Percentiles rank a stretch among this genome's conserved stretches.
These are phyloP conservation scores for Mangifera indica DNA, from an alignment of 345 rosid genomes.

Conservation along the genomic window DNA sequence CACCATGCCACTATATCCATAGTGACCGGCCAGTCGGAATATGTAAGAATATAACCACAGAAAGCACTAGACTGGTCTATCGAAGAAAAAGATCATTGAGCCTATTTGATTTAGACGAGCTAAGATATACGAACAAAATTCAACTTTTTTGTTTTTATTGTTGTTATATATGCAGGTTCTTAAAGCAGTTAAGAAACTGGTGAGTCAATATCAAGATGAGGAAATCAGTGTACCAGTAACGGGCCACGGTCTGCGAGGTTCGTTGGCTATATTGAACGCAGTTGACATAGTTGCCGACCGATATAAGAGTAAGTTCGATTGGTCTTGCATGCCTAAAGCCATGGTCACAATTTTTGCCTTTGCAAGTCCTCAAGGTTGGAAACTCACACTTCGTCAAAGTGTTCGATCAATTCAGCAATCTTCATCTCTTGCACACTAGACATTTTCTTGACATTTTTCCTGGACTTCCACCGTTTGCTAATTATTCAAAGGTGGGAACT, in stretches of 20 bases:
- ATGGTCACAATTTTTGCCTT: no score
- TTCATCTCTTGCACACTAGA: constrained; percentile 31
- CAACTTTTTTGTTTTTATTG: no score
- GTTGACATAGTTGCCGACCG: constrained; percentile 33
- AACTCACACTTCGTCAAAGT: constrained; percentile 7
- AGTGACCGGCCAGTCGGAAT: neutral
- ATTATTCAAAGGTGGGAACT: constrained; percentile 30
- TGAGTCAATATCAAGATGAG: constrained; percentile 42
- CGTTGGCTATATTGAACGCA: constrained; percentile 48
- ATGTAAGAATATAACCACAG: constrained; percentile 30
- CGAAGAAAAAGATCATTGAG: no score
- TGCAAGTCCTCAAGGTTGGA: no score
- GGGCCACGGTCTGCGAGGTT: constrained; percentile 59
- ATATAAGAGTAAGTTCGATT: no score
- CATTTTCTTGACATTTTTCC: constrained; percentile 35
- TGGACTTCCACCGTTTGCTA: constrained; percentile 17
- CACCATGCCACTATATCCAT: no score
- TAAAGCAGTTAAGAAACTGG: constrained; percentile 42
- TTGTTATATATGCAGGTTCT: no score
- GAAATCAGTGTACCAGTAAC: constrained; percentile 52
- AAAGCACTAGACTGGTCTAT: no score
- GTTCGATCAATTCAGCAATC: constrained; percentile 16
- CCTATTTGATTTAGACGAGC: no score
- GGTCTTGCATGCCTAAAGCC: constrained; percentile 1
- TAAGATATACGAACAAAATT: no score